Base-by-base conservation (phyloP, 1,284 basidiomycete genomes). In the Neonothopanus nambi region DNA sequence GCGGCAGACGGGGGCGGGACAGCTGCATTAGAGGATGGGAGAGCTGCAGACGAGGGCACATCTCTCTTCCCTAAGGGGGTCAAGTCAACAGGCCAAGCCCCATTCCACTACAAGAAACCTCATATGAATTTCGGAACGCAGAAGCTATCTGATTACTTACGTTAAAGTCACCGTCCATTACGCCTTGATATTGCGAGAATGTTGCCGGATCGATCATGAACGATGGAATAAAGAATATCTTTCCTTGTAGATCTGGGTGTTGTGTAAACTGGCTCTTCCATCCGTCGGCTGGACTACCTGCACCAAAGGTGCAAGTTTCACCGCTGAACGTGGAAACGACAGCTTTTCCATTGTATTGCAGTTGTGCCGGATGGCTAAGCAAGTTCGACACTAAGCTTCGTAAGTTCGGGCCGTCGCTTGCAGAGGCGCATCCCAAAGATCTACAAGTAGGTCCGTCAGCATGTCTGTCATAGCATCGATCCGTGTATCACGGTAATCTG, bases 291-390 rank as follows among this genome's bases (percentile, higher is more conserved):
- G 70, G 71, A 45, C 70, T 79, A 9, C 59, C 67, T 61, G 81
- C 79, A 47, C 89, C 91, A 63, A 92, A 92, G 0, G 69, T 74
- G 65, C 89, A 92, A 42, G 75, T 70, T 59, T 91, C 85, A 15
- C 91, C 91, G 2, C 88, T 74, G 67, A 94, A 94, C 2, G 89
- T 90, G 0, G 87, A 88, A 1, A 87, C 86, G 48, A 93, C 79
- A 9, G 56, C 63, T 33, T 67, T 57, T 59, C 51, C 36, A 3
- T 38, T 43, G 26, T 80, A 81, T 55, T 73, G 74, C 45, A 91
- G 72, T 64, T 93, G 89, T 55, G 84, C 85, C 0, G 87, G 76
- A 64, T 85, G 81, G 12, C 69, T 65, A 2, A 81, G 71, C 58
- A 83, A 85, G 11, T 74, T 73, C 12, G 76, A 75, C 56, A 89